These are phyloP conservation scores for Heterobasidion annosum DNA, from an alignment of 1,284 basidiomycete species.

Conservation along the genomic window DNA sequence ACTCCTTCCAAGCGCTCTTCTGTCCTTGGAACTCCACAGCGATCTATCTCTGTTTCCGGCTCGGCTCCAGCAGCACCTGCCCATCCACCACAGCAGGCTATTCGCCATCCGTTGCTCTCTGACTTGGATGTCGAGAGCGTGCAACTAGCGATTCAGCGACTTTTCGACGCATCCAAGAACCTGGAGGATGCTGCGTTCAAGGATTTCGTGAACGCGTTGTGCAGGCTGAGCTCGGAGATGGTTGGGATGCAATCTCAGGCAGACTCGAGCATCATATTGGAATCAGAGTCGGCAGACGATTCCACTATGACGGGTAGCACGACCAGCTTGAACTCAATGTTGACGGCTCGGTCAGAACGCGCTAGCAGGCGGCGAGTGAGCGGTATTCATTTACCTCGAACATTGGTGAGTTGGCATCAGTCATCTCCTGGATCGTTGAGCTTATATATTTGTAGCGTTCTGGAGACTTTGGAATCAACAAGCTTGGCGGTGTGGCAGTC, in stretches of 20 bases:
- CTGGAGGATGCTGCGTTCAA: conserved; percentile 79
- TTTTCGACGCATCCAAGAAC: conserved; percentile 80
- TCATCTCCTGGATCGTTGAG: background rate
- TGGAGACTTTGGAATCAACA: conserved; percentile 82
- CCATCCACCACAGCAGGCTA: conserved; percentile 4
- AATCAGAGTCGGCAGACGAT: conserved; percentile 33
- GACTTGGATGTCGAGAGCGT: conserved; percentile 75
- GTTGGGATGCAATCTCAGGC: conserved; percentile 63
- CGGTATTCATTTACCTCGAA: conserved; percentile 74
- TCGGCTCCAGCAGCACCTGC: background rate
- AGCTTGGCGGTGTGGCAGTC: conserved; percentile 71
- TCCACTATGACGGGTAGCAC: conserved; percentile 16
- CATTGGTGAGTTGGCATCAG: conserved; percentile 42
- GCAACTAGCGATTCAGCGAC: conserved; percentile 60
- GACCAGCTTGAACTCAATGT: conserved; percentile 18
- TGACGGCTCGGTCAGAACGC: conserved; percentile 33
- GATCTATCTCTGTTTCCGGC: conserved; percentile 1
- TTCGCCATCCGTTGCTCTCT: conserved; percentile 52
- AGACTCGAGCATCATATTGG: conserved; percentile 23
- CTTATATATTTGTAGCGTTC: conserved; percentile 38
- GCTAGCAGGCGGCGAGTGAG: conserved; percentile 70
- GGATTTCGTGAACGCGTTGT: conserved; percentile 76
- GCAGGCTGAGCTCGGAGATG: conserved; percentile 84
- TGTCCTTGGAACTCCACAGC: conserved; percentile 2
- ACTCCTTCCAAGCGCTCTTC: conserved; percentile 14